phyloP scores from a whole-genome alignment of 805 yeast genomes.

The Schizosaccharomyces japonicus region DNA sequence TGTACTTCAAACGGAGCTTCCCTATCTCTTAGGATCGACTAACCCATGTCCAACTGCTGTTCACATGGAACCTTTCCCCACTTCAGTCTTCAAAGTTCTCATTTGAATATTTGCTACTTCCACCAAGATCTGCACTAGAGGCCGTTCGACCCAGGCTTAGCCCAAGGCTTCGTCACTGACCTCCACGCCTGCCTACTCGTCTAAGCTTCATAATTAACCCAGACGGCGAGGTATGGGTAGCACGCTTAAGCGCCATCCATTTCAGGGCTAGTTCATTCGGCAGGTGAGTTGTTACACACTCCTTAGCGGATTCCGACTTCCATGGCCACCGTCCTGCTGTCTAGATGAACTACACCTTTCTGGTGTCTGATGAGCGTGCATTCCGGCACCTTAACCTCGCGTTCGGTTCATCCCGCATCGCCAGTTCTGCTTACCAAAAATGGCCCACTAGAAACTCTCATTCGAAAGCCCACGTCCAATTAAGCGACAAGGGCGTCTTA shows the following conservation, averaged over 20 bases:
- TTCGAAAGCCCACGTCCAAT: conserved; percentile 21
- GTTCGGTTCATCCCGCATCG: conserved; percentile 25
- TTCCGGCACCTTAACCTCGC: conserved; percentile 22
- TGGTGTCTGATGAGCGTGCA: conserved; percentile 24
- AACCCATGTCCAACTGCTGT: conserved; percentile 23
- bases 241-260: conserved; percentile 22
- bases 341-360: conserved; percentile 19
- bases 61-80: conserved; percentile 23
- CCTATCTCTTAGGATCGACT: conserved; percentile 23
- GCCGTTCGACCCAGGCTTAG: conserved; percentile 21
- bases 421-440: conserved; percentile 26
- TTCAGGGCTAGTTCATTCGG: conserved; percentile 18
- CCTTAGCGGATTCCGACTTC: conserved; percentile 24
- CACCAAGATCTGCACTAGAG: conserved; percentile 23
- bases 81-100: conserved; percentile 23
- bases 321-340: conserved; percentile 32
- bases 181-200: conserved; percentile 24
- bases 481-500: conserved; percentile 22
- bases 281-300: conserved; percentile 31
- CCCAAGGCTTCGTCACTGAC: conserved; percentile 21
- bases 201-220: conserved; percentile 18
- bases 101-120: conserved; percentile 22
- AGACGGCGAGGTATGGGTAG: conserved; percentile 22
- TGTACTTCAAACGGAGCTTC: conserved; percentile 20
- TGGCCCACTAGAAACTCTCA: conserved; percentile 25